Percentiles rank a stretch among this genome's conserved stretches.
phyloP scores from a whole-genome alignment of 2,329 filamentous ascomycete species.

The Colletotrichum acutatum region DNA sequence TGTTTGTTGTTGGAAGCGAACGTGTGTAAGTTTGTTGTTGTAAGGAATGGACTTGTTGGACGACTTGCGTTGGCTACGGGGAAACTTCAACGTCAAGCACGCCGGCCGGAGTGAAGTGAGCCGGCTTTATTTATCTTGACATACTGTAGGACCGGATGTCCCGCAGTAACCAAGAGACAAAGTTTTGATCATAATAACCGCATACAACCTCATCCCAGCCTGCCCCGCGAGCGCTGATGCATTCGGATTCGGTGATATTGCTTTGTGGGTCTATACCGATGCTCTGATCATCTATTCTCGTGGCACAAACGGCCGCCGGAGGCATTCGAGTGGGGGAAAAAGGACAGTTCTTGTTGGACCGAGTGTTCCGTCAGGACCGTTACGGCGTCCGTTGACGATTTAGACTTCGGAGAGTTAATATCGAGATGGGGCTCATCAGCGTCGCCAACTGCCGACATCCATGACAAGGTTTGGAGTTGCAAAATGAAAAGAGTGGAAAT shows the following conservation, averaged over 20 bases:
- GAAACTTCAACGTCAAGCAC: not conserved
- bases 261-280: not conserved
- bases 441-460: constrained; percentile 10
- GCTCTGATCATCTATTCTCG: not conserved
- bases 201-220: constrained; percentile 1
- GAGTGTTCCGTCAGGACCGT: constrained; percentile 6
- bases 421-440: constrained; percentile 10
- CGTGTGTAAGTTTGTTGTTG: not conserved
- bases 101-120: not conserved
- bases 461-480: constrained; percentile 18
- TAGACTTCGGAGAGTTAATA: constrained; percentile 23
- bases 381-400: not conserved
- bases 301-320: not conserved
- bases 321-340: not conserved
- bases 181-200: not conserved
- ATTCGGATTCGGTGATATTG: not conserved
- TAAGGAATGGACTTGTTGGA: not conserved
- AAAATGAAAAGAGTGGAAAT: constrained; percentile 9
- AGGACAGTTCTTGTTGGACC: not conserved
- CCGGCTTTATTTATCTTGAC: constrained; percentile 15
- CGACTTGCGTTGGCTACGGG: not conserved
- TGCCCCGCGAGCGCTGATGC: not conserved
- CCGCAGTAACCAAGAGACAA: not conserved
- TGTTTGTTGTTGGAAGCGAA: constrained; percentile 15
- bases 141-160: not conserved